Base-by-base conservation (phyloP, 768 basidiomycete species). In the Dacryopinax primogenitus region DNA sequence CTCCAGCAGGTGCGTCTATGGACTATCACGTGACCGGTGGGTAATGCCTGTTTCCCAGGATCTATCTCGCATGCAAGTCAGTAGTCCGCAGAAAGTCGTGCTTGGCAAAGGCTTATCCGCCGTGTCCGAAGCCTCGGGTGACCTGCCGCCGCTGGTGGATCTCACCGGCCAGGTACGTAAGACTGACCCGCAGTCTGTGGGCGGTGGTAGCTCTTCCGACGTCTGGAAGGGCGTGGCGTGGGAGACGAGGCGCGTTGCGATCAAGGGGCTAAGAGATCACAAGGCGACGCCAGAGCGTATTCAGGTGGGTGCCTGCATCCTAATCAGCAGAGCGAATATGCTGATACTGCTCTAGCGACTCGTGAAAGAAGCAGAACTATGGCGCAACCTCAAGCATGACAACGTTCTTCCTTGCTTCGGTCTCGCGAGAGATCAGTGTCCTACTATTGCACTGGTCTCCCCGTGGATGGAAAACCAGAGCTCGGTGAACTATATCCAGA, bases 391-490 rank as follows among this genome's bases (percentile, higher is more conserved):
- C 11, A 26, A 18, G 21, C 51, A 58, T 32, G 51, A 58, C 32
- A 58, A 58, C 26, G 51, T 58, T 30, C 51, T 58, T 6, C 51
- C 51, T 58, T 58, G 51, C 30, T 58, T 58, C 26, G 51, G 51
- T 15, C 26, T 58, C 4, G 51, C 51, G 26, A 26, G 21, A 21
- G 51, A 58, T 58, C 51, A 58, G 51, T 58, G 51, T 32, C 51
- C 51, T 3, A 28, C 51, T 6, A 58, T 58, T 18, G 51, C 51
- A 30, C 51, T 58, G 26, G 32, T 58, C 26, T 58, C 51, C 9
- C 51, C 51, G 2, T 58, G 51, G 51, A 58, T 58, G 51, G 51
- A 58, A 18, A 58, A 58, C 26, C 51, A 58, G 51, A 58, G 30
- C 51, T 58, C 51, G 26, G 30, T 58, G 26, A 11, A 28, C 3